Conservation (phyloP, 148 eudicot genomes). For the Fagopyrum tataricum region DNA sequence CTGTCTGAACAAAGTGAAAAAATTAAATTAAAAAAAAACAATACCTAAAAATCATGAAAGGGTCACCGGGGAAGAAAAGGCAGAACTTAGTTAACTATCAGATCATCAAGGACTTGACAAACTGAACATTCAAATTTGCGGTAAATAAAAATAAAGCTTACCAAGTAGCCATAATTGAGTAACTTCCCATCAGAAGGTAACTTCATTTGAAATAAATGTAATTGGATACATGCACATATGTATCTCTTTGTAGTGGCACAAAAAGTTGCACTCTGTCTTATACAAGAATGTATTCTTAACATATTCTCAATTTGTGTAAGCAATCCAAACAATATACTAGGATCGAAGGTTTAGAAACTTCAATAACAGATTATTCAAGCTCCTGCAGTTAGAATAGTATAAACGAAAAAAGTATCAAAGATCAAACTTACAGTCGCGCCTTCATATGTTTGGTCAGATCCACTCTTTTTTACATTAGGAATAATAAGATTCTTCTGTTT, state of each 20-base stretch:
- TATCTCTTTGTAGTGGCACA: not conserved
- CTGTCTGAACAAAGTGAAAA: not conserved
- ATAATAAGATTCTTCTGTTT: conserved; percentile 83
- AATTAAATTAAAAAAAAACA: not conserved
- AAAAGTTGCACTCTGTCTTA: not conserved
- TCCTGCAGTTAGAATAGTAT: not conserved
- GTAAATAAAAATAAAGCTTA: not conserved
- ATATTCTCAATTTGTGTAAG: not conserved
- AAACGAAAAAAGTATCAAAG: not conserved
- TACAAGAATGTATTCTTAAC: not conserved
- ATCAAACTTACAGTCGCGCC: conserved; percentile 90
- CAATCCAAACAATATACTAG: not conserved
- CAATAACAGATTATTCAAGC: not conserved
- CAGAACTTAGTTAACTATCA: not conserved
- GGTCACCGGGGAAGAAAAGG: not conserved
- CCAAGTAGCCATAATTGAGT: not conserved
- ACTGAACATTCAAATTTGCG: not conserved
- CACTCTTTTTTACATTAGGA: conserved; percentile 86
- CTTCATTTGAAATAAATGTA: not conserved
- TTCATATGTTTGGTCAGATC: conserved; percentile 93
- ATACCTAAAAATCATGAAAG: not conserved
- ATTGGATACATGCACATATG: not conserved
- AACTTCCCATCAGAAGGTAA: not conserved
- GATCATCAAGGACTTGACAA: not conserved
- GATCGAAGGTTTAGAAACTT: not conserved